phyloP scores from a whole-genome alignment of 2,329 filamentous ascomycete genomes.

The Helotiales sp. region DNA sequence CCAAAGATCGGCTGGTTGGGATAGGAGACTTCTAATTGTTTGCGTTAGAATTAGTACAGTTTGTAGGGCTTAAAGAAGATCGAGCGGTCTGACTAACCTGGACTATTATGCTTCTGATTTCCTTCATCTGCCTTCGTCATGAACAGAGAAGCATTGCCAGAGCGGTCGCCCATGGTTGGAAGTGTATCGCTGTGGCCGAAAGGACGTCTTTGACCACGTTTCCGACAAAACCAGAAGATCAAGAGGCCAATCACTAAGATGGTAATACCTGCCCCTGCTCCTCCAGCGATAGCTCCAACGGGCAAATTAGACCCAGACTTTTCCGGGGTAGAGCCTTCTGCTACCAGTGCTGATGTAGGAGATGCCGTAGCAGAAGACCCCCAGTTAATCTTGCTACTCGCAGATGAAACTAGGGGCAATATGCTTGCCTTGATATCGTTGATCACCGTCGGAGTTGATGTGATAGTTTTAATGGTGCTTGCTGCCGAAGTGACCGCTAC shows the following conservation, averaged over 20 bases:
- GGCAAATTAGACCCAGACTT: neutral
- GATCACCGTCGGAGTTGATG: neutral
- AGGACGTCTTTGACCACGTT: neutral
- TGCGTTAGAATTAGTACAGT: neutral
- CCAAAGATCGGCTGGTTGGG: neutral
- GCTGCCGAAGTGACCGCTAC: neutral
- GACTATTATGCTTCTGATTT: neutral
- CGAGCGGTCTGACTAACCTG: neutral
- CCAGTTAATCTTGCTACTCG: too few species aligned
- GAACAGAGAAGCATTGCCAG: neutral
- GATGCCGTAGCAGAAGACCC: neutral
- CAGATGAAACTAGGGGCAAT: too few species aligned
- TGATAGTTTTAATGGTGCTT: neutral
- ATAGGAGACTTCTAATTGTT: neutral
- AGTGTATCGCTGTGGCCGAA: neutral
- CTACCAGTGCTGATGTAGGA: neutral
- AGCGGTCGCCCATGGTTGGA: neutral
- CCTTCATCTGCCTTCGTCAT: neutral
- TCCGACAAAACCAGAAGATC: neutral
- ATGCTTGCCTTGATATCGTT: too few species aligned
- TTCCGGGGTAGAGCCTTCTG: neutral
- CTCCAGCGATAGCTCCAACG: conserved; percentile 7
- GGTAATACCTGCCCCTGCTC: neutral
- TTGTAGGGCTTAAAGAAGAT: too few species aligned
- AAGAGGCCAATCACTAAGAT: neutral